Conservation (phyloP, 352 stramenopile species). For the Globisporangium megalacanthum region DNA sequence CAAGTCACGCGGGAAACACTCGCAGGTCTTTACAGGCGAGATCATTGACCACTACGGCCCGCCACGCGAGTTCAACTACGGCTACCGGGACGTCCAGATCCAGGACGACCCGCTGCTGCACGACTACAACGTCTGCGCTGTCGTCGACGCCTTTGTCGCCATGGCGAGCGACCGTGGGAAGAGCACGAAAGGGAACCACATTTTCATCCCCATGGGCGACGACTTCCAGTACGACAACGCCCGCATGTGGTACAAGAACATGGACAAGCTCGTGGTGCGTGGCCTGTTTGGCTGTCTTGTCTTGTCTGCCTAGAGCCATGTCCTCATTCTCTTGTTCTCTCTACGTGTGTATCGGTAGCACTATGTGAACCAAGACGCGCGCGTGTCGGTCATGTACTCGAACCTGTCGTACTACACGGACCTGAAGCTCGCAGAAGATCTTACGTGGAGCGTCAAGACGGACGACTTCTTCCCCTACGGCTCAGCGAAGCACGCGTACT, state of each 20-base stretch:
- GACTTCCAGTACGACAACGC: slow-evolving; percentile 95
- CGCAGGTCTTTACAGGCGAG: slow-evolving; percentile 84
- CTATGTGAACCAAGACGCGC: slow-evolving; percentile 89
- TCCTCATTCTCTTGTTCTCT: neutral
- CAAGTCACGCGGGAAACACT: slow-evolving; percentile 74
- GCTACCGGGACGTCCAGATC: slow-evolving; percentile 63
- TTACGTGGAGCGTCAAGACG: slow-evolving; percentile 85
- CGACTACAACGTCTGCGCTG: slow-evolving; percentile 84
- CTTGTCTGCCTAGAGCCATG: too few species aligned
- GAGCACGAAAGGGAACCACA: slow-evolving; percentile 72
- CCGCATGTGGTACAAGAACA: slow-evolving; percentile 90
- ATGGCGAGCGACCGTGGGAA: slow-evolving; percentile 58
- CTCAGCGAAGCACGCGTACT: slow-evolving; percentile 92
- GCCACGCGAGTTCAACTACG: slow-evolving; percentile 71
- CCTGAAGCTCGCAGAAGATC: slow-evolving; percentile 81
- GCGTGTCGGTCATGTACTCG: slow-evolving; percentile 95
- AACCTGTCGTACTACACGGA: slow-evolving; percentile 95
- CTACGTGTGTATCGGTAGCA: slow-evolving; percentile 26
- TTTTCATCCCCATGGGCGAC: slow-evolving; percentile 90
- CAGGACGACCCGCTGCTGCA: slow-evolving; percentile 84
- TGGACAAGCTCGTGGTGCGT: slow-evolving; percentile 92
- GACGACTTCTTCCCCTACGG: slow-evolving; percentile 98
- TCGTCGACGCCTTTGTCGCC: slow-evolving; percentile 87
- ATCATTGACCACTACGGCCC: slow-evolving; percentile 83
- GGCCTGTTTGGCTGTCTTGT: neutral